Evolutionary conservation across 306 rosid genomes (phyloP).

Genomic region (Cicer pinnatifidum): DNA sequence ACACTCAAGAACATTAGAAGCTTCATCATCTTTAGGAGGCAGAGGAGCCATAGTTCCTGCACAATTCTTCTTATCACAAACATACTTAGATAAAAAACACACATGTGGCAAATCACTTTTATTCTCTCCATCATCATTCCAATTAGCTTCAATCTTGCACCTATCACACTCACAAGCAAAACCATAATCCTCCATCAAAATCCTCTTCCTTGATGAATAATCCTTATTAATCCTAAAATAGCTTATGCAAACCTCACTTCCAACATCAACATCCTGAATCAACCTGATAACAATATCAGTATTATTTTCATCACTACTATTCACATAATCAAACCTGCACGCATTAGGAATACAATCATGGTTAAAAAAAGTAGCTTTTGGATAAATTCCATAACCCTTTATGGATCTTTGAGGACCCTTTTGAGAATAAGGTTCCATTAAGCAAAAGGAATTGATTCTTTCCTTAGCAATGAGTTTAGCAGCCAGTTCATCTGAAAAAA

Average conservation of each 20-base stretch:
- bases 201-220: conserved; percentile 55
- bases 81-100: conserved; percentile 56
- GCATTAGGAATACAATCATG: conserved; percentile 83
- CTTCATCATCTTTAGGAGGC: conserved; percentile 52
- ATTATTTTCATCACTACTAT: conserved; percentile 43
- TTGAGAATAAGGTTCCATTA: conserved; percentile 64
- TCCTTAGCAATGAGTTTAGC: conserved; percentile 65
- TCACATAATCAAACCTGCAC: conserved; percentile 73
- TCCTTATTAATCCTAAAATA: conserved; percentile 61
- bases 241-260: conserved; percentile 73
- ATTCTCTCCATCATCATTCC: conserved; percentile 36
- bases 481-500: conserved; percentile 49
- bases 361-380: conserved; percentile 59
- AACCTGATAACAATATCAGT: conserved; percentile 60
- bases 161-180: conserved; percentile 72
- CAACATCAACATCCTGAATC: conserved; percentile 65
- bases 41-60: conserved; percentile 75
- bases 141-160: conserved; percentile 64
- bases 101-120: conserved; percentile 57
- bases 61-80: conserved; percentile 59
- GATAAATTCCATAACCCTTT: conserved; percentile 65
- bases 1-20: conserved; percentile 59
- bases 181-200: conserved; percentile 70
- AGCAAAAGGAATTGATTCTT: conserved; percentile 66
- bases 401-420: conserved; percentile 58